Evolutionary conservation across 176 grass and related monocot species (phyloP).

Genomic region (Canna indica): DNA sequence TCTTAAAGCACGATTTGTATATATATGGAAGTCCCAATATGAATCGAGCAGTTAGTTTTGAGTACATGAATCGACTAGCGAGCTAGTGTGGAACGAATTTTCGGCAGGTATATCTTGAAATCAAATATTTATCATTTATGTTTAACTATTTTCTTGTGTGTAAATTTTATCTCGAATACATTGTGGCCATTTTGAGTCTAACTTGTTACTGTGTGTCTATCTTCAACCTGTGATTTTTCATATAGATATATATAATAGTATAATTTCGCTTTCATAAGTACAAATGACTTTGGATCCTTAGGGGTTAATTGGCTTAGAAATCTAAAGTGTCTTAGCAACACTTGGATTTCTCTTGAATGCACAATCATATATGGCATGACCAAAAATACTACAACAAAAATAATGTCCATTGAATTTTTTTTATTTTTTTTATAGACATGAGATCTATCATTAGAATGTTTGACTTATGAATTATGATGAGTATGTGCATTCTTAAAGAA

Average conservation of each 20-base stretch:
- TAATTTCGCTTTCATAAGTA: neutral
- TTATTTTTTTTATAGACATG: too few species aligned
- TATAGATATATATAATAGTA: neutral
- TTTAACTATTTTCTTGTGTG: neutral
- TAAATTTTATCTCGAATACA: neutral
- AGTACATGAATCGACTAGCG: slow-evolving; percentile 99
- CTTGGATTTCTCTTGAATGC: too few species aligned
- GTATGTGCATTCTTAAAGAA: too few species aligned
- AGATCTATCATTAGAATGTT: too few species aligned
- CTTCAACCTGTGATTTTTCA: neutral
- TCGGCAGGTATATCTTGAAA: slow-evolving; percentile 47
- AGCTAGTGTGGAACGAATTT: slow-evolving; percentile 98
- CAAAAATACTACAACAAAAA: too few species aligned
- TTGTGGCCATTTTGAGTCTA: neutral
- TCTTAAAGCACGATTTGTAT: slow-evolving; percentile 87
- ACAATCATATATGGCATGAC: too few species aligned
- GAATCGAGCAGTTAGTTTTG: slow-evolving; percentile 97
- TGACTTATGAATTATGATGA: too few species aligned
- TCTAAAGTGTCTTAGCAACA: too few species aligned
- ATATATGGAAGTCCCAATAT: slow-evolving; percentile 91
- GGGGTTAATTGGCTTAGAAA: too few species aligned
- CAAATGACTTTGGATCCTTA: too few species aligned
- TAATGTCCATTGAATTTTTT: too few species aligned
- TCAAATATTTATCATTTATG: neutral
- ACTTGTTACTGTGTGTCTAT: neutral